Percentiles rank a stretch among this genome's conserved stretches.
Conservation (phyloP, 352 stramenopile genomes). For the Pythium grandisporangium region DNA sequence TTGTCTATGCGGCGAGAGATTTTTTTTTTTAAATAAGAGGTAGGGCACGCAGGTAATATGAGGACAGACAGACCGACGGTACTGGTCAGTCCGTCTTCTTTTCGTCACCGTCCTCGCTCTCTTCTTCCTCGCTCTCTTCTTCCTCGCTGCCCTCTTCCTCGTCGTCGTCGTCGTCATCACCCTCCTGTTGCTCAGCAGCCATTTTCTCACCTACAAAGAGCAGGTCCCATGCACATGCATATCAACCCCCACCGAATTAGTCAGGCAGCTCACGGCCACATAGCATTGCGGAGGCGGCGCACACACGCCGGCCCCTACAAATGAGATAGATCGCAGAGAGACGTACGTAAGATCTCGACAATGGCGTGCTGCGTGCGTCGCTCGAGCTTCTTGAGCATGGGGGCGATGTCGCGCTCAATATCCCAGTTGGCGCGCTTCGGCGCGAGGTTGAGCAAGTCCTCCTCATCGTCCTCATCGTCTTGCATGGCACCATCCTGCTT, state of each 20-base stretch:
- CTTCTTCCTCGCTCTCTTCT: slow-evolving; percentile 27
- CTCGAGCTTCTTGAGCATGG: slow-evolving; percentile 83
- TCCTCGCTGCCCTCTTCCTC: slow-evolving; percentile 36
- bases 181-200: slow-evolving; percentile 55
- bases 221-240: slow-evolving; percentile 4
- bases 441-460: slow-evolving; percentile 63
- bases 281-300: no score
- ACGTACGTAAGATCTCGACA: slow-evolving; percentile 79
- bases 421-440: slow-evolving; percentile 84
- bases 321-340: background rate
- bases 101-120: slow-evolving; percentile 13
- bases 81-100: slow-evolving; percentile 17
- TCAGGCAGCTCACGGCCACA: no score
- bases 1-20: no score
- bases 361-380: slow-evolving; percentile 79
- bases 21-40: no score
- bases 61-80: no score
- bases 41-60: no score
- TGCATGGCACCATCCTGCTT: slow-evolving; percentile 6
- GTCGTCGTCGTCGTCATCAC: slow-evolving; percentile 45
- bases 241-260: no score
- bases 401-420: slow-evolving; percentile 79
- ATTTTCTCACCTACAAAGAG: slow-evolving; percentile 66
- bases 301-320: background rate
- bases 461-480: slow-evolving; percentile 35